Conservation (phyloP, 768 basidiomycete species). For the Xerocomus spinulosus region DNA sequence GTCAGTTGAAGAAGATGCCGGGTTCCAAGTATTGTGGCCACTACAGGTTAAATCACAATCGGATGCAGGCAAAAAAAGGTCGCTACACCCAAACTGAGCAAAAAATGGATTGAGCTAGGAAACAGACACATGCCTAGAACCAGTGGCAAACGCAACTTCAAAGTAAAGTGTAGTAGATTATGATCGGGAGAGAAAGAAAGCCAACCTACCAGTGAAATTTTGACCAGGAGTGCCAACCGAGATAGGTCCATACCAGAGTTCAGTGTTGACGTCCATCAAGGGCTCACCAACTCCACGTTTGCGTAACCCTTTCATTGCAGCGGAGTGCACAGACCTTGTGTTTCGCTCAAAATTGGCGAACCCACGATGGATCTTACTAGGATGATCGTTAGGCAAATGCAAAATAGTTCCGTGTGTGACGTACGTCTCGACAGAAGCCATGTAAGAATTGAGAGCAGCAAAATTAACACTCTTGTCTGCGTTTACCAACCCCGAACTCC, state of each 20-base stretch:
- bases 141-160: neutral
- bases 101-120: neutral
- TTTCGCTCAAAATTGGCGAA: slow-evolving; percentile 8
- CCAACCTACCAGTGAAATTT: neutral
- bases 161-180: neutral
- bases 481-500: neutral
- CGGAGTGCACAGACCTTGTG: slow-evolving; percentile 2
- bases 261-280: neutral
- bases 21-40: slow-evolving; percentile 31
- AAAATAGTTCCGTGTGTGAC: neutral
- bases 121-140: neutral
- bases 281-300: neutral
- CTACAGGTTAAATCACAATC: slow-evolving; percentile 23
- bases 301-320: neutral
- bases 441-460: slow-evolving; percentile 9
- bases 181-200: neutral
- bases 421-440: slow-evolving; percentile 5
- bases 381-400: neutral
- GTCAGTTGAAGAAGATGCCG: slow-evolving; percentile 13
- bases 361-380: slow-evolving; percentile 6
- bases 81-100: slow-evolving; percentile 21
- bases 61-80: slow-evolving; percentile 27
- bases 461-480: slow-evolving; percentile 1
- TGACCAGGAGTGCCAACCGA: slow-evolving; percentile 9
- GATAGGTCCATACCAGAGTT: slow-evolving; percentile 13